Evolutionary conservation across 1,139 yeast genomes (phyloP).

Genomic region (Debaryomyces psychrophilus): DNA sequence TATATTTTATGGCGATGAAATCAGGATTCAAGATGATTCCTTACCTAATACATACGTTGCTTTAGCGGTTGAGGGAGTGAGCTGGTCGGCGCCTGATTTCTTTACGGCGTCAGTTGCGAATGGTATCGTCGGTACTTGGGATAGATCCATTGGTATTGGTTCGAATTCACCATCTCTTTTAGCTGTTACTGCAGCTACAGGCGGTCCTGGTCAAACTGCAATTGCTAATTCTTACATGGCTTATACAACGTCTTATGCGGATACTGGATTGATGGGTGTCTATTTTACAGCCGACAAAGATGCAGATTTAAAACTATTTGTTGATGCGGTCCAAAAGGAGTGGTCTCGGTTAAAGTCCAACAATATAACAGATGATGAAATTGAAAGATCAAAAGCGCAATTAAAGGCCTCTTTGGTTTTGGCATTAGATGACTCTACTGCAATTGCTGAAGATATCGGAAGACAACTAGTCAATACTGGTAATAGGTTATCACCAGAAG

Average conservation of each 20-base stretch:
- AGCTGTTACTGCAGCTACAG: slow-evolving; percentile 73
- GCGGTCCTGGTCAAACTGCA: slow-evolving; percentile 52
- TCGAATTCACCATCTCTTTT: slow-evolving; percentile 75
- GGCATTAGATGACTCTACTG: slow-evolving; percentile 92
- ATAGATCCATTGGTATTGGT: slow-evolving; percentile 82
- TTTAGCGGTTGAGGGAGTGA: slow-evolving; percentile 94
- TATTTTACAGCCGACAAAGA: slow-evolving; percentile 82
- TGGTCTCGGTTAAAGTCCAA: slow-evolving; percentile 87
- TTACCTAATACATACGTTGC: slow-evolving; percentile 92
- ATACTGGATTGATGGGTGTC: slow-evolving; percentile 97
- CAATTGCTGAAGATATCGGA: slow-evolving; percentile 97
- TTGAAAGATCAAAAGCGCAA: slow-evolving; percentile 92
- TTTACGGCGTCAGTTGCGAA: slow-evolving; percentile 95
- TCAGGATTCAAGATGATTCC: slow-evolving; percentile 77
- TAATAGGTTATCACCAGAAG: slow-evolving; percentile 85
- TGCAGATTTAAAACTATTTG: slow-evolving; percentile 64
- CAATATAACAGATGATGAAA: slow-evolving; percentile 77
- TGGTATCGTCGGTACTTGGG: slow-evolving; percentile 98
- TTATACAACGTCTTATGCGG: slow-evolving; percentile 95
- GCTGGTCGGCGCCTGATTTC: slow-evolving; percentile 96
- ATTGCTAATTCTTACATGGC: slow-evolving; percentile 95
- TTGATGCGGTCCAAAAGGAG: slow-evolving; percentile 78
- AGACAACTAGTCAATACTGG: slow-evolving; percentile 97
- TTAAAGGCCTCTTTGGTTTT: slow-evolving; percentile 87
- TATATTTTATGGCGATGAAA: slow-evolving; percentile 82